These are phyloP conservation scores for Colletotrichum aenigma DNA, from an alignment of 2,329 filamentous ascomycete genomes.

Conservation along the genomic window DNA sequence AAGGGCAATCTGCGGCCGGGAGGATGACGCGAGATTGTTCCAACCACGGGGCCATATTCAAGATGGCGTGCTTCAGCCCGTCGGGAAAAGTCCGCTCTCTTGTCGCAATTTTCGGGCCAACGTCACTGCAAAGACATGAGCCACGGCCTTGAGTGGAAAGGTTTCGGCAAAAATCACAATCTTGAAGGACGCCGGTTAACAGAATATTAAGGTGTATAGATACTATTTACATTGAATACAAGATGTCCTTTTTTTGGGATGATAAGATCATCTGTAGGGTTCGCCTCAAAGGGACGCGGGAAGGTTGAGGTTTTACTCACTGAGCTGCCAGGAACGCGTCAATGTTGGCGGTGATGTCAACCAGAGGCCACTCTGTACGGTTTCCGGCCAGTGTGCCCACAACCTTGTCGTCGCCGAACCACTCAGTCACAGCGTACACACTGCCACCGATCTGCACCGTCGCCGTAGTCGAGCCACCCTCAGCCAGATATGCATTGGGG, in stretches of 20 bases:
- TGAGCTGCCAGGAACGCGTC: not conserved
- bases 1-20: not conserved
- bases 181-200: not conserved
- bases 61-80: not conserved
- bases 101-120: not conserved
- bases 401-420: not conserved
- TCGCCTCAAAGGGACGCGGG: not conserved
- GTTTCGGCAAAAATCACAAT: not conserved
- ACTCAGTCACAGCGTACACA: slow-evolving; percentile 10
- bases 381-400: slow-evolving; percentile 13
- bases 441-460: slow-evolving; percentile 16
- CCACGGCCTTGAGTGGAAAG: not conserved
- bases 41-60: not conserved
- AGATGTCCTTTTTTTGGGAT: not conserved
- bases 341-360: slow-evolving; percentile 9
- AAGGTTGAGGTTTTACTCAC: not conserved
- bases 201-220: not conserved
- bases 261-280: not conserved
- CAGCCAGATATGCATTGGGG: slow-evolving; percentile 19
- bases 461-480: not conserved
- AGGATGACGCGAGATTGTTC: not conserved
- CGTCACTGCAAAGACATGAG: not conserved
- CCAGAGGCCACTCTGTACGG: slow-evolving; percentile 4
- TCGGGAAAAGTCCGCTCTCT: not conserved
- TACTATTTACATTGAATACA: not conserved